Evolutionary conservation across 2,329 filamentous ascomycete species (phyloP).

Genomic region (Calonectria naviculata): DNA sequence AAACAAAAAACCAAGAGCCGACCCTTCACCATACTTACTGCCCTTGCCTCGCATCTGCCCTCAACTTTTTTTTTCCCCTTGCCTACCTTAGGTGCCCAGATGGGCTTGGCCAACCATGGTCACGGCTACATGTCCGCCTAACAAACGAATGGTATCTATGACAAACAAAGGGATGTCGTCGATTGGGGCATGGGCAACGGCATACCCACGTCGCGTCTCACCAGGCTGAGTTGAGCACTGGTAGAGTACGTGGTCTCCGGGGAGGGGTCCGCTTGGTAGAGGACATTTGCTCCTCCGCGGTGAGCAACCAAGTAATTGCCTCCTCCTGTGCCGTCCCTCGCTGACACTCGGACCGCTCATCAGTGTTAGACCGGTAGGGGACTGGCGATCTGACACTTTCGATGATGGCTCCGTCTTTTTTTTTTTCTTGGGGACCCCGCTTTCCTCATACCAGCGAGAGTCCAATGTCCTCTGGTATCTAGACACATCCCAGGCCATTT

Average conservation of each 20-base stretch:
- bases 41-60: constrained; percentile 4
- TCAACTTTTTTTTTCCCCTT: constrained; percentile 2
- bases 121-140: constrained; percentile 13
- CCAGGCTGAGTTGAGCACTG: constrained; percentile 1
- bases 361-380: neutral
- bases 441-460: neutral
- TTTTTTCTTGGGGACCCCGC: neutral
- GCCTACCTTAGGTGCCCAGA: constrained; percentile 22
- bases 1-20: constrained; percentile 29
- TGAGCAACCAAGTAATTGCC: neutral
- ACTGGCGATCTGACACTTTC: constrained; percentile 2
- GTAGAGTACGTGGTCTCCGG: neutral
- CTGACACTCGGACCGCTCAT: constrained; percentile 2
- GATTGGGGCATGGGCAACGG: constrained; percentile 3
- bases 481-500: too few relatives aligned
- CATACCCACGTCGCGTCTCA: constrained; percentile 1
- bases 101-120: constrained; percentile 12
- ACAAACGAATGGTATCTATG: constrained; percentile 19
- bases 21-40: constrained; percentile 11
- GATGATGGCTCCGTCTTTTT: neutral
- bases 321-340: neutral
- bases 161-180: constrained; percentile 15
- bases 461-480: neutral
- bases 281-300: neutral
- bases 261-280: constrained; percentile 1